A percentile compares a stretch with the other conserved stretches of the same genome.
Conservation (phyloP, 2,329 filamentous ascomycete genomes). For the Aspergillus uvarum region DNA sequence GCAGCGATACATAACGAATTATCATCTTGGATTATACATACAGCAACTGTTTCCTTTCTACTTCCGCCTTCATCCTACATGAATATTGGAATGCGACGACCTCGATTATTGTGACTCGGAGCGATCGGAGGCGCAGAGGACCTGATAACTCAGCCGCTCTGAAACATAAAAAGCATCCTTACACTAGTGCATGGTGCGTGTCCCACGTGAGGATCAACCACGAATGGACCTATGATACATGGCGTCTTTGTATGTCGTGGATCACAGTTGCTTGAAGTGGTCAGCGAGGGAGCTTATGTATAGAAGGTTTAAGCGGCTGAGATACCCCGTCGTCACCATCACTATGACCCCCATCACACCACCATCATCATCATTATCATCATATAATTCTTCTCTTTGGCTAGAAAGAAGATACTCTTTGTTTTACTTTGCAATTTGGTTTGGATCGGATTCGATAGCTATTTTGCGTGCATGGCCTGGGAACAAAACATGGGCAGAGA, state of each 20-base stretch:
- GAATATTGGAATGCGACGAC: not conserved
- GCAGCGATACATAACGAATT: not conserved
- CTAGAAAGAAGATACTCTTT: conserved; percentile 7
- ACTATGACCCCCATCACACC: too few relatives aligned
- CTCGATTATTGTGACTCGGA: not conserved
- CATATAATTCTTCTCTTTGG: conserved; percentile 13
- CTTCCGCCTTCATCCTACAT: not conserved
- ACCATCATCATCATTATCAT: not conserved
- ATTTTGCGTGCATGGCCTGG: conserved; percentile 3
- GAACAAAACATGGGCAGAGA: not conserved
- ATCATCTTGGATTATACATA: not conserved
- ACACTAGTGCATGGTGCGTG: not conserved
- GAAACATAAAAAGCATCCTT: not conserved
- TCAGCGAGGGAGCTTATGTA: conserved; percentile 6
- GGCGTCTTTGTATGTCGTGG: not conserved
- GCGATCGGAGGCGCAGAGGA: not conserved
- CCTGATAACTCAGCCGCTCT: not conserved
- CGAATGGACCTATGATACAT: not conserved
- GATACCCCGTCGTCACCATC: conserved; percentile 15
- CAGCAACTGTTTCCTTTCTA: not conserved
- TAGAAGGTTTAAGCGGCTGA: conserved; percentile 16
- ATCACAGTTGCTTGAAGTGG: not conserved
- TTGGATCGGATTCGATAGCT: not conserved
- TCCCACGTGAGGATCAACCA: not conserved
- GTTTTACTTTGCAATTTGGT: not conserved